Conservation (phyloP, 306 rosid species). For the Phaseolus lunatus region DNA sequence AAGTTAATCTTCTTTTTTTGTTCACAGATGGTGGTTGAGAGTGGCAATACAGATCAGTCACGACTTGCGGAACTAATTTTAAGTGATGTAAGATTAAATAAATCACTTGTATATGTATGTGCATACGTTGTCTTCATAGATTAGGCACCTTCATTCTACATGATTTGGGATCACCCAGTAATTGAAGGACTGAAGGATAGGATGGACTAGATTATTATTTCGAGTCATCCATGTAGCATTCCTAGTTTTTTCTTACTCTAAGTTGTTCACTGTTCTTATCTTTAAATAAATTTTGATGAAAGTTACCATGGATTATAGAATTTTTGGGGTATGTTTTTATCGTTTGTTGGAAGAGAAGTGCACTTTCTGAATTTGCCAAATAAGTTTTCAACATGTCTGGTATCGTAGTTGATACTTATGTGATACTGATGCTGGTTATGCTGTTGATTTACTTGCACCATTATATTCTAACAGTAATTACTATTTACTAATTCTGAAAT, state of each 20-base stretch:
- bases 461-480: constrained; percentile 23
- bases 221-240: not conserved
- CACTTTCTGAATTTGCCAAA: constrained; percentile 1
- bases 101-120: constrained; percentile 42
- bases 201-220: not conserved
- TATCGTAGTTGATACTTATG: not conserved
- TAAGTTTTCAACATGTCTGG: not conserved
- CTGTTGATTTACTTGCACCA: not conserved
- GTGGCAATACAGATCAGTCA: constrained; percentile 86
- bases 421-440: constrained; percentile 5
- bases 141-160: constrained; percentile 32
- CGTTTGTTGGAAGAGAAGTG: constrained; percentile 3
- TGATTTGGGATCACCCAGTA: constrained; percentile 22
- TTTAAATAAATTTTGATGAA: not conserved
- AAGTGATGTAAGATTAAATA: constrained; percentile 74
- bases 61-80: constrained; percentile 79
- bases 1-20: constrained; percentile 24
- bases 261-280: not conserved
- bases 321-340: not conserved
- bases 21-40: constrained; percentile 79
- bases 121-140: constrained; percentile 35
- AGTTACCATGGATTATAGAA: not conserved
- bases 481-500: not conserved
- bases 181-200: constrained; percentile 6
- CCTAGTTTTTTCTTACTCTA: not conserved